Conservation (phyloP, 192 early-diverging fungal species). For the Kappamyces sp. region DNA sequence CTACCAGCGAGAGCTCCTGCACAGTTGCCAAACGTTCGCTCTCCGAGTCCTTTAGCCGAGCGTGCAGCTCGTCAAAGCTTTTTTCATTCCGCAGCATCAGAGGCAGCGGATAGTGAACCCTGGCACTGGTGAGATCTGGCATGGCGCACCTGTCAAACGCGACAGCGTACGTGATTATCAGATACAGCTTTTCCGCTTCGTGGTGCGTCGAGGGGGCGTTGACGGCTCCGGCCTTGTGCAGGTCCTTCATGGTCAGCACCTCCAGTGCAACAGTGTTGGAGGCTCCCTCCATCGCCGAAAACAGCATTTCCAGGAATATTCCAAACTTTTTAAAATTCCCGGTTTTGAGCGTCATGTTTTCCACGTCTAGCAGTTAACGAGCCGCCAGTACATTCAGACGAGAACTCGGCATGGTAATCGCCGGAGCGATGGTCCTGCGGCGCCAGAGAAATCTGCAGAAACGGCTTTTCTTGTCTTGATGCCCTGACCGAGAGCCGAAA, state of each 20-base stretch:
- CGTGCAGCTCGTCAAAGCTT: slow-evolving; percentile 1
- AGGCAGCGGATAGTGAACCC: slow-evolving; percentile 53
- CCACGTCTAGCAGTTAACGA: slow-evolving; percentile 28
- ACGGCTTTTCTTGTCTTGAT: too few species aligned
- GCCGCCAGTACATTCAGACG: too few species aligned
- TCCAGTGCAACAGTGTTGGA: slow-evolving; percentile 13
- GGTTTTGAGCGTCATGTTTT: slow-evolving; percentile 49
- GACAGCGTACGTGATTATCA: slow-evolving; percentile 45
- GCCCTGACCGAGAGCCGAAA: too few species aligned
- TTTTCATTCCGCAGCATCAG: slow-evolving; percentile 18
- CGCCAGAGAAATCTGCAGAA: too few species aligned
- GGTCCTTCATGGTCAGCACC: slow-evolving; percentile 18
- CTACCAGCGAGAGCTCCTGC: slow-evolving; percentile 21
- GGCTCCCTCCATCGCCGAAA: slow-evolving; percentile 24
- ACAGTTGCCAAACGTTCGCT: slow-evolving; percentile 10
- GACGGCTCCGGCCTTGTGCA: slow-evolving; percentile 5
- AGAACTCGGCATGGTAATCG: too few species aligned
- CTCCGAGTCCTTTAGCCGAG: not conserved
- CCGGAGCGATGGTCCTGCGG: too few species aligned
- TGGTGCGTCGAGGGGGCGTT: not conserved
- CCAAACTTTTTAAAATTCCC: slow-evolving; percentile 52
- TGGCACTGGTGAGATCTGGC: slow-evolving; percentile 3
- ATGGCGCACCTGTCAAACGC: slow-evolving; percentile 41
- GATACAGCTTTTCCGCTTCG: slow-evolving; percentile 30
- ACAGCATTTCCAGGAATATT: slow-evolving; percentile 47